Conservation (phyloP, 2,329 filamentous ascomycete genomes). For the Colletotrichum trifolii region DNA sequence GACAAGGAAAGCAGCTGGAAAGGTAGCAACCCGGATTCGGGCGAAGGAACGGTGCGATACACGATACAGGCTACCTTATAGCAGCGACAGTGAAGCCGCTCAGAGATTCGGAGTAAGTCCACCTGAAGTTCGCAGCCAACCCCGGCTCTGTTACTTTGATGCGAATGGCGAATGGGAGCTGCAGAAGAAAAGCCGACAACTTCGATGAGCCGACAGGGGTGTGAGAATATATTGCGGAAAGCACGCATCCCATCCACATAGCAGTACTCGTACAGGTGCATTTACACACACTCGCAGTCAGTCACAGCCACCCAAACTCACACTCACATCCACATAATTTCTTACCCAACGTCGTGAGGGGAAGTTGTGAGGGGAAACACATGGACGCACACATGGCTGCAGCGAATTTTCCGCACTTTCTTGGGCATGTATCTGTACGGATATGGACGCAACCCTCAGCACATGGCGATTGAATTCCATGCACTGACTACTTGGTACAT, state of each 20-base stretch:
- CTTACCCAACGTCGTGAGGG: not conserved
- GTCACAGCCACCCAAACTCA: too few species aligned
- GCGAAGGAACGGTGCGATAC: too few species aligned
- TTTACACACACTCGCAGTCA: too few species aligned
- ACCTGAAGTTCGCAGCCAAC: conserved; percentile 33
- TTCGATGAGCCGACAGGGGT: not conserved
- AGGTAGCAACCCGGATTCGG: too few species aligned
- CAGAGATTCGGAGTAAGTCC: conserved; percentile 20
- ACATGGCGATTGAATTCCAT: too few species aligned
- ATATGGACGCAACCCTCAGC: too few species aligned
- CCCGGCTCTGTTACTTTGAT: conserved; percentile 8
- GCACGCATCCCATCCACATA: too few species aligned
- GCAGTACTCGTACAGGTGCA: too few species aligned
- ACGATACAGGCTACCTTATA: not conserved
- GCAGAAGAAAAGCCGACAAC: not conserved
- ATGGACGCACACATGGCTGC: conserved; percentile 7
- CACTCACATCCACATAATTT: too few species aligned
- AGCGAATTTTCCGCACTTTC: conserved; percentile 7
- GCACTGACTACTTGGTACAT: too few species aligned
- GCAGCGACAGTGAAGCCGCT: conserved; percentile 2
- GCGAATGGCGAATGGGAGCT: not conserved
- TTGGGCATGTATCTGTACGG: too few species aligned
- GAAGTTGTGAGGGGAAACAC: conserved; percentile 5
- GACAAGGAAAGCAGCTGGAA: not conserved
- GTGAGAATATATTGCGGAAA: not conserved